Percentiles rank a stretch among this genome's conserved stretches.
These are phyloP conservation scores for Fusarium sp. DNA, from an alignment of 2,329 filamentous ascomycete species.

Conservation along the genomic window DNA sequence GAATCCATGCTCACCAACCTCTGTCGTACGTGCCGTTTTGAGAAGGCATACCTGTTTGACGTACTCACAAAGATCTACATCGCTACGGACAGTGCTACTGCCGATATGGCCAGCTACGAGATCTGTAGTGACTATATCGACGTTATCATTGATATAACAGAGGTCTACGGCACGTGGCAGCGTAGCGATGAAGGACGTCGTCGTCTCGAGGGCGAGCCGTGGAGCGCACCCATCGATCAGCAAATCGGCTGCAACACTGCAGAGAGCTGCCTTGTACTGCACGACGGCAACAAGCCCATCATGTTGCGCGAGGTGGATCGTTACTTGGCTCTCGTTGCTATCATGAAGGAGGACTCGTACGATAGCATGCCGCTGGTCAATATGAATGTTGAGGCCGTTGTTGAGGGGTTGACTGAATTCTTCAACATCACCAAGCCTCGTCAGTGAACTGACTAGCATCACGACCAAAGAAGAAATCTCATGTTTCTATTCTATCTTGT, in stretches of 20 bases:
- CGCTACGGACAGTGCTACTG: constrained; percentile 91
- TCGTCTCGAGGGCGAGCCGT: constrained; percentile 70
- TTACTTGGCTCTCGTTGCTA: constrained; percentile 84
- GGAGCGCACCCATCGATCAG: constrained; percentile 72
- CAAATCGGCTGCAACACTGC: constrained; percentile 75
- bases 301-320: constrained; percentile 78
- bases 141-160: constrained; percentile 95
- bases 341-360: constrained; percentile 88
- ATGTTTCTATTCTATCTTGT: constrained; percentile 30
- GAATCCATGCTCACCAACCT: constrained; percentile 95
- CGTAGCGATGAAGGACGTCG: constrained; percentile 68
- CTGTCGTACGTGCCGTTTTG: constrained; percentile 92
- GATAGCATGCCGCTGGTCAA: constrained; percentile 88
- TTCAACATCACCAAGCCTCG: constrained; percentile 78
- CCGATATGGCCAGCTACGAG: constrained; percentile 96
- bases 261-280: constrained; percentile 76
- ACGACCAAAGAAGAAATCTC: not conserved
- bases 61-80: constrained; percentile 99
- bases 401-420: constrained; percentile 82
- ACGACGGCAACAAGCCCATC: constrained; percentile 73
- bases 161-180: constrained; percentile 87
- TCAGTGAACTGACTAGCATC: constrained; percentile 45
- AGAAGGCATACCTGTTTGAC: constrained; percentile 98
- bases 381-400: constrained; percentile 87
- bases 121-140: constrained; percentile 99